Evolutionary conservation across 2,329 filamentous ascomycete species (phyloP).

Genomic region (Botryosphaeria agaves): DNA sequence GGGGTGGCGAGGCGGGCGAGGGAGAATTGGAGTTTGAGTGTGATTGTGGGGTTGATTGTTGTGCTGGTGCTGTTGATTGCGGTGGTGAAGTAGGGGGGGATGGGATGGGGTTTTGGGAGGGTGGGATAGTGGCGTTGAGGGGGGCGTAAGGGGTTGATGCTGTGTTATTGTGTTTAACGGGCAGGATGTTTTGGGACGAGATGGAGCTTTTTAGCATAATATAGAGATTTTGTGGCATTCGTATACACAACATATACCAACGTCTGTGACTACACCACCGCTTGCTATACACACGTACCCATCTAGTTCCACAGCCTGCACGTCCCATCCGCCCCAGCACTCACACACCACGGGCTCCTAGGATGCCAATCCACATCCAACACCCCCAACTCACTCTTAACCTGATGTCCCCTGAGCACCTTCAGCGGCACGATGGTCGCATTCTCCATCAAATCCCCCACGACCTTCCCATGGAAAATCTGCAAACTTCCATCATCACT

Average conservation of each 20-base stretch:
- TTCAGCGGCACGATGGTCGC: slow-evolving; percentile 93
- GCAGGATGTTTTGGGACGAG: too few relatives aligned
- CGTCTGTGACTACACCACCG: too few relatives aligned
- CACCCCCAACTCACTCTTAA: slow-evolving; percentile 73
- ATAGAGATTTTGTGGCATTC: too few relatives aligned
- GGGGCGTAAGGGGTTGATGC: too few relatives aligned
- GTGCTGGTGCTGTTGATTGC: slow-evolving; percentile 69
- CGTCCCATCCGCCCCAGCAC: slow-evolving; percentile 85
- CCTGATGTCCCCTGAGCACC: slow-evolving; percentile 76
- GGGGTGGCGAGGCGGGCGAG: slow-evolving; percentile 55
- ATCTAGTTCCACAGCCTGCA: slow-evolving; percentile 61
- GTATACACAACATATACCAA: too few relatives aligned
- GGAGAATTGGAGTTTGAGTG: slow-evolving; percentile 79
- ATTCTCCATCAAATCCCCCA: slow-evolving; percentile 88
- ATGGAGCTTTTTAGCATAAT: too few relatives aligned
- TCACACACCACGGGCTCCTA: slow-evolving; percentile 81
- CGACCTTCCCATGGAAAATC: slow-evolving; percentile 93
- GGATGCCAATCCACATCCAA: slow-evolving; percentile 96
- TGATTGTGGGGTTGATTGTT: slow-evolving; percentile 62
- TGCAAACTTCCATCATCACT: slow-evolving; percentile 90
- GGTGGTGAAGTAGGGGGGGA: slow-evolving; percentile 46
- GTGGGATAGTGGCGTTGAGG: too few relatives aligned
- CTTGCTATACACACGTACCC: too few relatives aligned
- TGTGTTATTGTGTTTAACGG: too few relatives aligned
- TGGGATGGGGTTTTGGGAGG: slow-evolving; percentile 2